Evolutionary conservation across 129 eudicot genomes (phyloP).

Genomic region (Lactuca saligna): DNA sequence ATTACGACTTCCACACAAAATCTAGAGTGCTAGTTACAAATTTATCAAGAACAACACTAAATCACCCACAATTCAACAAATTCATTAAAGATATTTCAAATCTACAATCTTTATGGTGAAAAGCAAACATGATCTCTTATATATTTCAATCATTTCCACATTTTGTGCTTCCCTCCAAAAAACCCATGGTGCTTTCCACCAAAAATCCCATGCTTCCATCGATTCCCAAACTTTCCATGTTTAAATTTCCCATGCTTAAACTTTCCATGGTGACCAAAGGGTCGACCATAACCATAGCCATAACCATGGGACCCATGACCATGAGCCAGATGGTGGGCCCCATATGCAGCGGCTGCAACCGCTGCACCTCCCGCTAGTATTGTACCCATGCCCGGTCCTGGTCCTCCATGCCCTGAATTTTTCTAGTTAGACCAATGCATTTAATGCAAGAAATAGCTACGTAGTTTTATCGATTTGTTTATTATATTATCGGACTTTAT

Average conservation of each 20-base stretch:
- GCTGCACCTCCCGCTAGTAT: conserved; percentile 78
- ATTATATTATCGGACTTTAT: too few species aligned
- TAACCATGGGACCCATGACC: conserved; percentile 20
- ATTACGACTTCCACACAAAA: not conserved
- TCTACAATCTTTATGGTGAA: conserved; percentile 1
- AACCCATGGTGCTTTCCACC: conserved; percentile 52
- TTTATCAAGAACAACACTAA: conserved; percentile 5
- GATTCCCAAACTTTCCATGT: conserved; percentile 65
- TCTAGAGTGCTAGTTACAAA: not conserved
- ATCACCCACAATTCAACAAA: conserved; percentile 11
- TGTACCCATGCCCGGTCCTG: conserved; percentile 55
- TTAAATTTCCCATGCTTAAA: conserved; percentile 65
- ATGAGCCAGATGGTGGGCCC: conserved; percentile 59
- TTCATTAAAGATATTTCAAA: not conserved
- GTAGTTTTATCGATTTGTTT: too few species aligned
- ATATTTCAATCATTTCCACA: conserved; percentile 48
- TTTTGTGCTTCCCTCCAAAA: conserved; percentile 50
- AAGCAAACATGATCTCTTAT: conserved; percentile 3
- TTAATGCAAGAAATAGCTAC: too few species aligned
- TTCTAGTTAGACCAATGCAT: not conserved
- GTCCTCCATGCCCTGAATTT: conserved; percentile 59
- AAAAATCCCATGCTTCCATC: conserved; percentile 56
- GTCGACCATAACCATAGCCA: conserved; percentile 22
- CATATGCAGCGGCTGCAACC: conserved; percentile 61
- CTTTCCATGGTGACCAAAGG: conserved; percentile 67